These are phyloP conservation scores for Phytophthora europaea DNA, from an alignment of 352 stramenopile genomes.

Conservation along the genomic window DNA sequence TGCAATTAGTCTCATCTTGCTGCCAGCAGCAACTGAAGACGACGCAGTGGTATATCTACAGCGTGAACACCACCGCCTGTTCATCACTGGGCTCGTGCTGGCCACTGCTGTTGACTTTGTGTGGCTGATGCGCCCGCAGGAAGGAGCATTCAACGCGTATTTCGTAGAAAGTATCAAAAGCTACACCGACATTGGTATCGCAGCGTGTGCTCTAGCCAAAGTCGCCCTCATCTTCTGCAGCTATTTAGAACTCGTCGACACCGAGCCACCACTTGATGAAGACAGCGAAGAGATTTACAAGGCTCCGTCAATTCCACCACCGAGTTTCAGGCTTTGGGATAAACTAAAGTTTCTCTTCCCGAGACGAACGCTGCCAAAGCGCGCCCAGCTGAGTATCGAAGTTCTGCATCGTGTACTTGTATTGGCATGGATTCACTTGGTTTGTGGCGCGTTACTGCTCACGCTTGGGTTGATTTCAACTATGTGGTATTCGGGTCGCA, in stretches of 20 bases:
- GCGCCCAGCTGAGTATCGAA: conserved; percentile 70
- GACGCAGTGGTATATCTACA: conserved; percentile 24
- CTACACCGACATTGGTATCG: conserved; percentile 59
- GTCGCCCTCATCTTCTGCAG: conserved; percentile 75
- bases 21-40: conserved; percentile 40
- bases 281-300: conserved; percentile 17
- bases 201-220: conserved; percentile 65
- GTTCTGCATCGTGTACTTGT: conserved; percentile 76
- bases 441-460: conserved; percentile 67
- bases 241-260: conserved; percentile 75
- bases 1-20: conserved; percentile 61
- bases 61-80: conserved; percentile 53
- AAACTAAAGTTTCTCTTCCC: conserved; percentile 76
- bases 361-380: conserved; percentile 70
- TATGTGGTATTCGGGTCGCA: conserved; percentile 51
- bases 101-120: conserved; percentile 62
- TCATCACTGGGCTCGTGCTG: conserved; percentile 61
- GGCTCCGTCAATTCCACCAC: conserved; percentile 20
- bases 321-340: conserved; percentile 54
- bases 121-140: conserved; percentile 77
- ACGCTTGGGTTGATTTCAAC: conserved; percentile 56
- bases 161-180: conserved; percentile 55
- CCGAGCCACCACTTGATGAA: conserved; percentile 51
- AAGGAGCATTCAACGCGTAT: conserved; percentile 71
- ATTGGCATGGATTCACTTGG: conserved; percentile 74